These are phyloP conservation scores for Termitomyces sp. DNA, from an alignment of 1,284 basidiomycete species.

Conservation along the genomic window DNA sequence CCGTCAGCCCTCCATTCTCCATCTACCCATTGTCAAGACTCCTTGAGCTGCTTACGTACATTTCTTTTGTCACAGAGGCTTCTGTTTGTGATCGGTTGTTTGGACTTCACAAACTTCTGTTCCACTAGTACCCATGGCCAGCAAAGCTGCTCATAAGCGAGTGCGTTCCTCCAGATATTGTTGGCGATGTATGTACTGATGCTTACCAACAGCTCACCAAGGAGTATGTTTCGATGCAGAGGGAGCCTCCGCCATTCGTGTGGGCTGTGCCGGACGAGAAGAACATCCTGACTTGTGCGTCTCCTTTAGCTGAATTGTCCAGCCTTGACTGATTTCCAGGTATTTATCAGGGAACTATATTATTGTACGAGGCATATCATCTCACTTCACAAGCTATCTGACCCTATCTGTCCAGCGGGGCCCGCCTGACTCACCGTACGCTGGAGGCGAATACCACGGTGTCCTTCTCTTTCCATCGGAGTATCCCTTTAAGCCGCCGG, in stretches of 20 bases:
- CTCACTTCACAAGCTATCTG: slow-evolving; percentile 1
- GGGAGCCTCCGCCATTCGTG: slow-evolving; percentile 88
- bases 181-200: slow-evolving; percentile 13
- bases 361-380: slow-evolving; percentile 52
- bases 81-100: slow-evolving; percentile 9
- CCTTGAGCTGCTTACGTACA: slow-evolving; percentile 15
- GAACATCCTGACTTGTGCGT: slow-evolving; percentile 86
- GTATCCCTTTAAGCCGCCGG: slow-evolving; percentile 93
- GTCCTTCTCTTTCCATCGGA: slow-evolving; percentile 85
- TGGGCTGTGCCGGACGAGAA: slow-evolving; percentile 94
- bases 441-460: slow-evolving; percentile 94
- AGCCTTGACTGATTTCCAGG: slow-evolving; percentile 8
- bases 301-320: slow-evolving; percentile 3
- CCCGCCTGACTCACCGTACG: slow-evolving; percentile 87
- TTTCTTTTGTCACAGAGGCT: slow-evolving; percentile 1
- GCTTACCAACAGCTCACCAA: slow-evolving; percentile 59
- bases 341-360: slow-evolving; percentile 82
- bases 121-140: slow-evolving; percentile 51
- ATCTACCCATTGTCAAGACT: neutral
- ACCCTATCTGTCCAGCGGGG: slow-evolving; percentile 58
- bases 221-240: slow-evolving; percentile 92
- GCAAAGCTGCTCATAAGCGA: slow-evolving; percentile 80
- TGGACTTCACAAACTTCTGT: slow-evolving; percentile 16
- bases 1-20: neutral
- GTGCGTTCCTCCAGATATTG: slow-evolving; percentile 38